A percentile compares a stretch with the other conserved stretches of the same genome.
Conservation (phyloP, 202 grass and related monocot genomes). For the Musa balbisiana region DNA sequence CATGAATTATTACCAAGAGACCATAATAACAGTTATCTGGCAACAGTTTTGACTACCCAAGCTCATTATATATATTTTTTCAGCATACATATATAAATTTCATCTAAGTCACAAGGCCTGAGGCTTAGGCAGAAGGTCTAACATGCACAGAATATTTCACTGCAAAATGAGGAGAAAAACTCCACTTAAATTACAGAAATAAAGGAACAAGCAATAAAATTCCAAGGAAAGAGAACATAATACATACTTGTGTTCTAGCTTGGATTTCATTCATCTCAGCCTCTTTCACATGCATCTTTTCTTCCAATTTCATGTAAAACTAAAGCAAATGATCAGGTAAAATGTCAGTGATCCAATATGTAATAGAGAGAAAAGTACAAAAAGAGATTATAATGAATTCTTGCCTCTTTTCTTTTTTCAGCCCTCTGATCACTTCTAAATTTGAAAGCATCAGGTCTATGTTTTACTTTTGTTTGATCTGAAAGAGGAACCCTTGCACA, state of each 20-base stretch:
- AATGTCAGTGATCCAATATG: background rate
- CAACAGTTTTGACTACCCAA: too few species aligned
- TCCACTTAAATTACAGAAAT: too few species aligned
- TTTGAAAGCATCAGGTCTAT: background rate
- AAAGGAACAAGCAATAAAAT: background rate
- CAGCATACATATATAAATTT: too few species aligned
- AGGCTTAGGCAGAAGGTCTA: too few species aligned
- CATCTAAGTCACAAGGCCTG: too few species aligned
- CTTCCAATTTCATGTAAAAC: slow-evolving; percentile 26
- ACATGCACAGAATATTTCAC: too few species aligned
- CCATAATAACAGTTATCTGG: too few species aligned
- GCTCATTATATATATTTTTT: too few species aligned
- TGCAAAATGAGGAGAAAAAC: too few species aligned
- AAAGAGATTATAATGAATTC: background rate
- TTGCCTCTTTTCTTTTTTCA: slow-evolving; percentile 26
- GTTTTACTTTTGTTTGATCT: slow-evolving; percentile 10
- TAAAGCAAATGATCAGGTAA: background rate
- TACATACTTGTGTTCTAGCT: slow-evolving; percentile 20
- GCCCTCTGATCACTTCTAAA: slow-evolving; percentile 26
- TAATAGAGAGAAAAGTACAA: background rate
- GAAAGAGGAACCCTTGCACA: background rate
- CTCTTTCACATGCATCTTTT: slow-evolving; percentile 21
- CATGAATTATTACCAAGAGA: too few species aligned
- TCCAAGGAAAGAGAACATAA: background rate
- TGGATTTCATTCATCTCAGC: slow-evolving; percentile 27